Evolutionary conservation across 2,329 filamentous ascomycete genomes (phyloP), one percentile per base, ranked within the genome.

Genomic region (Sporothrix sp.): DNA sequence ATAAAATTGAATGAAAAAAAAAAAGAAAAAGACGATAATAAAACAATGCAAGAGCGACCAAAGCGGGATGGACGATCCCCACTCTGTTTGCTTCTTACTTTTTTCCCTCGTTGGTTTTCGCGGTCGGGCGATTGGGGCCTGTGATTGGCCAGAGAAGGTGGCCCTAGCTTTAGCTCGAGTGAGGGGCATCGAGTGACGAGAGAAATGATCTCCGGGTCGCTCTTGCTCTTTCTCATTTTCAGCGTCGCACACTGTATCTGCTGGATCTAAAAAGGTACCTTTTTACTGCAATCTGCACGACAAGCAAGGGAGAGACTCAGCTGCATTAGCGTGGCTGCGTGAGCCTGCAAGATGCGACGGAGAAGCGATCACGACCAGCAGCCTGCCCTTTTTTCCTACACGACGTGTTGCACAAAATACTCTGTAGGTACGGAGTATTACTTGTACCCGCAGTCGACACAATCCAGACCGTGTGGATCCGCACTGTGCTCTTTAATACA

Each of bases 61-160:
- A 25, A 6, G 6, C 6, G 35, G 35, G 6, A 37, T 8, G 32
- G 14, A 14, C 9, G 32, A 8, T 7, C n/a, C 16, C 35, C 35
- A 37, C 35, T 37, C 16, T 37, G n/a, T 25, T 25, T 33, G 30
- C 18, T 30, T 16, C 32, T 35, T 18, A 7, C 20, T 13, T 6
- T 40, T 30, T 23, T 38, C 10, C 36, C 36, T 39, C 16, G 32
- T 16, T 28, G 14, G 10, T 10, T 23, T 44, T 33, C 32, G 28
- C 42, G 11, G 18, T 11, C 2, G 47, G 30, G 50, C 48, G 21
- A 53, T 53, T 51, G 48, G 28, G 37, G 13, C 14, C 37, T 53
- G 37, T 53, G 54, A 48, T 55, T 55, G 54, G 54, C 30, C 48
- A n/a, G n/a, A n/a, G n/a, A n/a, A n/a, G 43, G 36, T 21, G n/a